Evolutionary conservation across 495 filamentous ascomycete species (phyloP).

Genomic region (Penicillium robsamsonii): DNA sequence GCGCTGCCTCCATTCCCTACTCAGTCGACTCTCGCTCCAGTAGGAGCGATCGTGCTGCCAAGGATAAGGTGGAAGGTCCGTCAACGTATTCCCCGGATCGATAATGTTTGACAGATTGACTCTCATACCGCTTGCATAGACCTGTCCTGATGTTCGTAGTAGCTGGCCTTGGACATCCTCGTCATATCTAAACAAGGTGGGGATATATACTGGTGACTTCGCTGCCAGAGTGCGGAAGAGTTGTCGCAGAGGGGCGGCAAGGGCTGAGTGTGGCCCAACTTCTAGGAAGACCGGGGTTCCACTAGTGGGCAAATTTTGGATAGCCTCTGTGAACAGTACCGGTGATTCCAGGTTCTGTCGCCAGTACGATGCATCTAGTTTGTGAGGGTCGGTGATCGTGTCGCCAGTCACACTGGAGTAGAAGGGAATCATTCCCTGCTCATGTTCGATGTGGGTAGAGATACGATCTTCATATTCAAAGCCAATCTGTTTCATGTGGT

Average conservation of each 20-base stretch:
- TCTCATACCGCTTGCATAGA: constrained; percentile 23
- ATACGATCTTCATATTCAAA: constrained; percentile 4
- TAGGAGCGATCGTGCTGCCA: constrained; percentile 45
- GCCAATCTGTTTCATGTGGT: constrained; percentile 13
- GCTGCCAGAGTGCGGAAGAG: constrained; percentile 8
- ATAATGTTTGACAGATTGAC: constrained; percentile 28
- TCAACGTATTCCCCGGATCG: constrained; percentile 28
- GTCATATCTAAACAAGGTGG: constrained; percentile 29
- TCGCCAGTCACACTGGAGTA: constrained; percentile 31
- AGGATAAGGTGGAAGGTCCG: constrained; percentile 49
- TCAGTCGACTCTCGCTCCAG: constrained; percentile 51
- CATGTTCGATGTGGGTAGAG: background rate
- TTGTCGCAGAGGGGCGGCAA: constrained; percentile 59
- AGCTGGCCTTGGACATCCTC: constrained; percentile 17
- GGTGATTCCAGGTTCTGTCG: constrained; percentile 27
- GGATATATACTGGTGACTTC: constrained; percentile 25
- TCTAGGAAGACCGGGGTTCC: constrained; percentile 44
- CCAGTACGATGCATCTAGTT: constrained; percentile 42
- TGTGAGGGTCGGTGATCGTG: constrained; percentile 11
- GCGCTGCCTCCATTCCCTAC: constrained; percentile 45
- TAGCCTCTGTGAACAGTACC: constrained; percentile 28
- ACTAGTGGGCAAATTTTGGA: constrained; percentile 18
- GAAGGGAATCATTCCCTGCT: constrained; percentile 8
- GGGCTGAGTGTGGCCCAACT: constrained; percentile 60
- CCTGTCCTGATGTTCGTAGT: constrained; percentile 29